Evolutionary conservation across 2,329 filamentous ascomycete species (phyloP), one percentile per base, ranked within the genome.

Genomic region (Sclerotinia trifoliorum): DNA sequence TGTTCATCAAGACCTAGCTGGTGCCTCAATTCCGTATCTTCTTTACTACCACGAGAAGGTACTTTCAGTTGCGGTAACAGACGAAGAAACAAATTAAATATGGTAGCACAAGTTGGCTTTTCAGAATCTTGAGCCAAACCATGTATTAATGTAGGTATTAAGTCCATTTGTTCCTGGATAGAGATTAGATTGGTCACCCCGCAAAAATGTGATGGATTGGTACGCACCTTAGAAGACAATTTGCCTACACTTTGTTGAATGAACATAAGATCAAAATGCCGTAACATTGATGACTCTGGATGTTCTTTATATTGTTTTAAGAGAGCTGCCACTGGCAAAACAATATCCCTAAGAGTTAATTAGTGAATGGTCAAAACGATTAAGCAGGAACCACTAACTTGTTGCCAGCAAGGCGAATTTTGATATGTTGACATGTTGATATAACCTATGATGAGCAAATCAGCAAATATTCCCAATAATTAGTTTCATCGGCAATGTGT

Each of bases 251-350:
- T 95, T 77, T 96, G 92, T 75, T 96, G 92, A 49, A 97, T 90
- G 77, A 96, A 97, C 24, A 91, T 84, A 52, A 98, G 82, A 79
- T 98, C 94, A 74, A 97, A 91, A 77, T 96, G 92, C 71, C 92
- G 90, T 72, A 99, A 87, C 49, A 97, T 83, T 0, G 89, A 82
- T 17, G 89, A 90, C 51, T 88, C 83, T 49, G 87, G 73, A 62
- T 78, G 87, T 29, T 91, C 87, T 78, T 96, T 96, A 83, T 96
- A 97, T 78, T 98, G 95, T 73, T 93, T 90, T 66, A 98, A 79
- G 24, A 99, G 83, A 21, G 89, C 87, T n/a, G 87, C 85, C 17
- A 98, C 93, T 0, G 95, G 95, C 7, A 99, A 82, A 66, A 94
- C 84, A 71, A 97, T 78, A 48, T 61, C 85, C 85, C 71, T 70